phyloP scores from a whole-genome alignment of 352 stramenopile species.

The Phytophthora syringae region DNA sequence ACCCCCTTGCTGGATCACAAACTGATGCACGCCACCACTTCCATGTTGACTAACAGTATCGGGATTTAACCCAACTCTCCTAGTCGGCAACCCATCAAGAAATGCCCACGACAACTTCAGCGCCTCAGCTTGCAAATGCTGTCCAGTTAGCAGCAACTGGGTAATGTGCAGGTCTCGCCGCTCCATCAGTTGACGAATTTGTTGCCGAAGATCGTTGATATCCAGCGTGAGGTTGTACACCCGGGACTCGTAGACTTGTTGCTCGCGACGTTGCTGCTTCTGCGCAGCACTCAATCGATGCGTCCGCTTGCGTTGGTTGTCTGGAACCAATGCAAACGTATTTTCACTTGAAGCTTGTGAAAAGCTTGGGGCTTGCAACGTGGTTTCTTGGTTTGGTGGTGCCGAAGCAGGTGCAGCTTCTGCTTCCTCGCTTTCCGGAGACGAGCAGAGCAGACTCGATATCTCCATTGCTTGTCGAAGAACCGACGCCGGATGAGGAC shows the following conservation, averaged over 20 bases:
- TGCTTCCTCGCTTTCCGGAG: background rate
- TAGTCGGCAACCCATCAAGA: constrained; percentile 20
- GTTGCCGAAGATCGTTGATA: constrained; percentile 34
- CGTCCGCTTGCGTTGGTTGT: constrained; percentile 23
- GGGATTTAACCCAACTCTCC: constrained; percentile 10
- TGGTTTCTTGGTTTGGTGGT: background rate
- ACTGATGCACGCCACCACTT: constrained; percentile 27
- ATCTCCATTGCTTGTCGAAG: background rate
- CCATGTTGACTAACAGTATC: constrained; percentile 8
- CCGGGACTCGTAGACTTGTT: constrained; percentile 21
- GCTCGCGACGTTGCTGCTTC: constrained; percentile 8
- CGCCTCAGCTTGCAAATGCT: constrained; percentile 31
- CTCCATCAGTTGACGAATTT: constrained; percentile 29
- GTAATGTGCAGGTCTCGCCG: constrained; percentile 17
- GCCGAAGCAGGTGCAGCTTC: background rate
- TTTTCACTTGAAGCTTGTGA: background rate
- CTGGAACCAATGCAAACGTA: background rate
- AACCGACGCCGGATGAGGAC: background rate
- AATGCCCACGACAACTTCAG: constrained; percentile 20
- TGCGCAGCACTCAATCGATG: constrained; percentile 26
- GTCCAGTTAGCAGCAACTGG: constrained; percentile 9
- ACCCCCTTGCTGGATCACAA: constrained; percentile 40
- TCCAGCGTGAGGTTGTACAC: constrained; percentile 43
- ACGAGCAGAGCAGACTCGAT: background rate
- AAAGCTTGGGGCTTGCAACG: background rate